phyloP scores from a whole-genome alignment of 352 stramenopile species.

The Phytophthora sp. region DNA sequence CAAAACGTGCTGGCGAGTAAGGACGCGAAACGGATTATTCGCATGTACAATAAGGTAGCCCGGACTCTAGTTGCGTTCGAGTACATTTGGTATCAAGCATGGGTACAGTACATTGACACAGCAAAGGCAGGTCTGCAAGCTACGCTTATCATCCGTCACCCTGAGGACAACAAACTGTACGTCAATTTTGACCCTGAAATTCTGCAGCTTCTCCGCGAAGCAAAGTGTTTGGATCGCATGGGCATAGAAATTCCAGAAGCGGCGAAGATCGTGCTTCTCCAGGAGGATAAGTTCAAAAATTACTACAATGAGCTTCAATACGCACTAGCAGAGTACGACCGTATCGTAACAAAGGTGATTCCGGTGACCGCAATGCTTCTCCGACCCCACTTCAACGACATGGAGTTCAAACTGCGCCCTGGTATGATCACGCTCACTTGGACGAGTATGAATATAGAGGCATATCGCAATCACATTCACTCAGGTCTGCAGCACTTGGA shows the following conservation, averaged over 20 bases:
- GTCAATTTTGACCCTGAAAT: slow-evolving; percentile 99
- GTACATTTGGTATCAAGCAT: slow-evolving; percentile 99
- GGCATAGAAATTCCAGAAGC: slow-evolving; percentile 98
- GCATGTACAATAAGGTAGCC: slow-evolving; percentile 99
- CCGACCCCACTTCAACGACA: slow-evolving; percentile 98
- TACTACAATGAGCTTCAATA: slow-evolving; percentile 99
- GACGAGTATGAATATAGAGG: slow-evolving; percentile 99
- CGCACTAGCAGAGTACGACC: slow-evolving; percentile 97
- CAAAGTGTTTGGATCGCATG: slow-evolving; percentile 98
- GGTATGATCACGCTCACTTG: slow-evolving; percentile 99
- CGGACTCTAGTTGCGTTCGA: slow-evolving; percentile 98
- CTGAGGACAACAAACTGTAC: slow-evolving; percentile 98
- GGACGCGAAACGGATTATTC: slow-evolving; percentile 98
- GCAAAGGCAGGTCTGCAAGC: slow-evolving; percentile 97
- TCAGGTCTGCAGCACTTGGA: slow-evolving; percentile 95
- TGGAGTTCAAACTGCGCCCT: slow-evolving; percentile 98
- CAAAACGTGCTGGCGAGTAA: slow-evolving; percentile 97
- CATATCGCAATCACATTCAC: slow-evolving; percentile 95
- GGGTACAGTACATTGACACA: slow-evolving; percentile 98
- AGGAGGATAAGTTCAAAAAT: slow-evolving; percentile 99
- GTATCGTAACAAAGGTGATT: slow-evolving; percentile 97
- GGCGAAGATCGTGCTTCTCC: slow-evolving; percentile 97
- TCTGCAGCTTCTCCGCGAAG: slow-evolving; percentile 96
- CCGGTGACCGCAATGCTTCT: slow-evolving; percentile 96
- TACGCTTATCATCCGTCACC: slow-evolving; percentile 98